Evolutionary conservation across 176 grass and related monocot species (phyloP).

Genomic region (Poa pratensis): DNA sequence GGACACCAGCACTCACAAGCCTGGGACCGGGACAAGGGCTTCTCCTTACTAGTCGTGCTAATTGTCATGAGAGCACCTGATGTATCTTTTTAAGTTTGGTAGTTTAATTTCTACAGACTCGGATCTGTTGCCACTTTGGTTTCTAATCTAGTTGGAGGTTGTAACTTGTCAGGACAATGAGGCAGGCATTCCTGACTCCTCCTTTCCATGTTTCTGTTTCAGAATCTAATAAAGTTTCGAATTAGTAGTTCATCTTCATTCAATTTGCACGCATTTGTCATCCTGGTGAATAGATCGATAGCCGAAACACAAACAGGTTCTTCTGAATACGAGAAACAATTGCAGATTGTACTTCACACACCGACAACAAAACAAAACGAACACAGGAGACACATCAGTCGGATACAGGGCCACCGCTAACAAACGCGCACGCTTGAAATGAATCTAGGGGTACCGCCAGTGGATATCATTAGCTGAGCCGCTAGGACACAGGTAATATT

Average conservation of each 20-base stretch:
- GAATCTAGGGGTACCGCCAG: too few species aligned
- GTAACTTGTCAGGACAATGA: neutral
- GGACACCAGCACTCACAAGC: conserved; percentile 50
- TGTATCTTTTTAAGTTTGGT: conserved; percentile 18
- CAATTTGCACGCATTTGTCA: neutral
- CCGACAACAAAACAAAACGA: neutral
- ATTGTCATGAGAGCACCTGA: neutral
- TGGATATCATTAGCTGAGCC: too few species aligned
- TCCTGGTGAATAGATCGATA: neutral
- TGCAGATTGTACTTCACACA: neutral
- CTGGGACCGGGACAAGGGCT: conserved; percentile 38
- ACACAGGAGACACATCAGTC: neutral
- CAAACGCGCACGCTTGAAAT: neutral
- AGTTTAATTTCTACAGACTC: conserved; percentile 9
- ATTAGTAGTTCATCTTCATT: neutral
- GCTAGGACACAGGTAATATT: too few species aligned
- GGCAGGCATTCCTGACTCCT: conserved; percentile 9
- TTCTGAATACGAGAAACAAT: neutral
- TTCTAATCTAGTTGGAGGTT: conserved; percentile 24
- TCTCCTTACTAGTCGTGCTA: neutral
- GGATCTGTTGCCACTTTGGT: conserved; percentile 14
- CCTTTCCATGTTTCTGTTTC: neutral
- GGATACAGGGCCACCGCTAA: too few species aligned
- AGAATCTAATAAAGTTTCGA: conserved; percentile 32
- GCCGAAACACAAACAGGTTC: neutral